Percentiles rank a stretch among this genome's conserved stretches.
phyloP scores from a whole-genome alignment of 441 rosid species.

The Breynia disticha region DNA sequence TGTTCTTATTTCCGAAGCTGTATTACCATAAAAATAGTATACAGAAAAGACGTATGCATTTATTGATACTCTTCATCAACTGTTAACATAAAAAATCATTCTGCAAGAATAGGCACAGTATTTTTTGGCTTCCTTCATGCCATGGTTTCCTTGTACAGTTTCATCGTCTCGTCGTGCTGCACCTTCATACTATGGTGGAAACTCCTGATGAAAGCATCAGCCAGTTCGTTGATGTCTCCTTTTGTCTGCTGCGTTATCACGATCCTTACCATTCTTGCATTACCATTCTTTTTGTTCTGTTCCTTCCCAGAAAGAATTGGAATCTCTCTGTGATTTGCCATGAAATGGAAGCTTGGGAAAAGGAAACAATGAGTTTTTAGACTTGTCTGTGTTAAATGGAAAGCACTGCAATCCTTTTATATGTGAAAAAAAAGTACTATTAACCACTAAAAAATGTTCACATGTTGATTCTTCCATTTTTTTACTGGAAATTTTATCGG shows the following conservation, averaged over 20 bases:
- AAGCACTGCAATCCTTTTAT: not conserved
- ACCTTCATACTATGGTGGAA: conserved; percentile 19
- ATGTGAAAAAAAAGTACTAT: no score
- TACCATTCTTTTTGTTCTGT: not conserved
- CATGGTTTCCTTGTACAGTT: conserved; percentile 8
- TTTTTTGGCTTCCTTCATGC: conserved; percentile 2
- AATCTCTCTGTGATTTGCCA: conserved; percentile 10
- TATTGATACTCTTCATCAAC: no score
- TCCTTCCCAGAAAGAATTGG: not conserved
- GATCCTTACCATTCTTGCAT: not conserved
- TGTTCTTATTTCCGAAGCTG: not conserved
- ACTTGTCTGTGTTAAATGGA: not conserved
- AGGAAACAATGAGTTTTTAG: not conserved
- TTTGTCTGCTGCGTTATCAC: not conserved
- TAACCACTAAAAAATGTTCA: no score
- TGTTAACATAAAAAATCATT: not conserved
- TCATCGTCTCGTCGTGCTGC: conserved; percentile 17
- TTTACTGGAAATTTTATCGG: no score
- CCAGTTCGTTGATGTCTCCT: conserved; percentile 20
- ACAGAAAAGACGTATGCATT: not conserved
- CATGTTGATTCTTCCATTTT: no score
- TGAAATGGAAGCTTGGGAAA: not conserved
- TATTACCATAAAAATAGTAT: not conserved
- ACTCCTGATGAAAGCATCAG: conserved; percentile 29
- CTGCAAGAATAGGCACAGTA: not conserved